phyloP scores from a whole-genome alignment of 768 basidiomycete genomes.

The Tricholoma hemisulphureum region DNA sequence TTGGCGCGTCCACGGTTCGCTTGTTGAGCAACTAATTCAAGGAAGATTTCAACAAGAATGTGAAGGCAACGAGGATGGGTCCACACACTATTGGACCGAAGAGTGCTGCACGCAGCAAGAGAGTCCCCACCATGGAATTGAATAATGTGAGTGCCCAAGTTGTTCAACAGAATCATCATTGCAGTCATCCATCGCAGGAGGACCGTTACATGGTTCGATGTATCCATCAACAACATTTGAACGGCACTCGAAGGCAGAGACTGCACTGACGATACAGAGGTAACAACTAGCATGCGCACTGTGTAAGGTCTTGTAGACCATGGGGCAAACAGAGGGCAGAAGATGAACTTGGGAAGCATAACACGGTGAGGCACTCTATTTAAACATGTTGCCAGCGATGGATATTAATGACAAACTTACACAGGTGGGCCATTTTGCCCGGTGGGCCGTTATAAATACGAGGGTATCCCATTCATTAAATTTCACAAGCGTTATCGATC shows the following conservation, averaged over 20 bases:
- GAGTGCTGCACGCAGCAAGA: too few relatives aligned
- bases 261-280: slow-evolving; percentile 25
- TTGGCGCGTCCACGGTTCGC: too few relatives aligned
- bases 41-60: too few relatives aligned
- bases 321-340: neutral
- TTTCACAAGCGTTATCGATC: neutral
- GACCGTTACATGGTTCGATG: slow-evolving; percentile 26
- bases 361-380: neutral
- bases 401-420: neutral
- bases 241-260: slow-evolving; percentile 21
- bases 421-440: neutral
- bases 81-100: too few relatives aligned
- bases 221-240: slow-evolving; percentile 8
- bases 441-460: neutral
- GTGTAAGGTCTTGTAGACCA: neutral
- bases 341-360: neutral
- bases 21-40: too few relatives aligned
- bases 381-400: neutral
- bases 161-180: slow-evolving; percentile 46
- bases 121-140: too few relatives aligned
- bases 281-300: slow-evolving; percentile 9
- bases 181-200: slow-evolving; percentile 83
- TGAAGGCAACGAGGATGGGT: too few relatives aligned
- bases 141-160: neutral
- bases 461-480: neutral